These are phyloP conservation scores for Cystobasidium slooffiae DNA, from an alignment of 1,284 basidiomycete genomes.

Conservation along the genomic window DNA sequence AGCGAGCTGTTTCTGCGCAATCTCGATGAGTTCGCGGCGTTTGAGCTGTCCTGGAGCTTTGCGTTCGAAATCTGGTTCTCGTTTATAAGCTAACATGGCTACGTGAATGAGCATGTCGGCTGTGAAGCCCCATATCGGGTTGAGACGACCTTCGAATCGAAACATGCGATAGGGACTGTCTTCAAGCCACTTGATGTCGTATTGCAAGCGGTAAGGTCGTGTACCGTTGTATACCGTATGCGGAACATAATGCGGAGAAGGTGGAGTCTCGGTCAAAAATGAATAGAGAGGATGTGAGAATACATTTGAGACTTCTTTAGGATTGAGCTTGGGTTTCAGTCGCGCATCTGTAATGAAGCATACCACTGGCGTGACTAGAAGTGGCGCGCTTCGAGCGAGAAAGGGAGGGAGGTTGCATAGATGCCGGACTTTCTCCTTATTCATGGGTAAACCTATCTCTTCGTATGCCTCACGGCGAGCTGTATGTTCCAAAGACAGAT, in stretches of 20 bases:
- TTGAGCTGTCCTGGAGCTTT: constrained; percentile 44
- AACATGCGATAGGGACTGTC: constrained; percentile 48
- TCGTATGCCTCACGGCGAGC: constrained; percentile 53
- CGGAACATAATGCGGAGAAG: constrained; percentile 25
- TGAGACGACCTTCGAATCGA: constrained; percentile 47
- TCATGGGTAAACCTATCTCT: constrained; percentile 51
- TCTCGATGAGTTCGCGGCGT: constrained; percentile 37
- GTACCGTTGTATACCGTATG: constrained; percentile 27
- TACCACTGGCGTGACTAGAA: constrained; percentile 51
- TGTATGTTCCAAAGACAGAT: constrained; percentile 50
- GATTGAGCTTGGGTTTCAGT: constrained; percentile 48
- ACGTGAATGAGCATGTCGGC: constrained; percentile 50
- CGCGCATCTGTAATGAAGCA: constrained; percentile 8
- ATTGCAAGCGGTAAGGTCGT: constrained; percentile 45
- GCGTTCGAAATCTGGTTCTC: constrained; percentile 47
- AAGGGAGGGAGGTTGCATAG: constrained; percentile 50
- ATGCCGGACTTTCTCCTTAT: constrained; percentile 47
- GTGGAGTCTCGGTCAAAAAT: constrained; percentile 44
- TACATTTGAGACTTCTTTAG: constrained; percentile 48
- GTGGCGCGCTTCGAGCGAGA: constrained; percentile 45
- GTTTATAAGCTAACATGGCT: constrained; percentile 49
- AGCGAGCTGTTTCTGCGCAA: constrained; percentile 40
- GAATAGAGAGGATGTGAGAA: constrained; percentile 52
- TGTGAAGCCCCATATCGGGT: constrained; percentile 47
- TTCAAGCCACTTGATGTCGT: constrained; percentile 50